Evolutionary conservation across 805 yeast genomes (phyloP), one percentile per base, ranked within the genome.

Genomic region (Schizosaccharomyces cryophilus): DNA sequence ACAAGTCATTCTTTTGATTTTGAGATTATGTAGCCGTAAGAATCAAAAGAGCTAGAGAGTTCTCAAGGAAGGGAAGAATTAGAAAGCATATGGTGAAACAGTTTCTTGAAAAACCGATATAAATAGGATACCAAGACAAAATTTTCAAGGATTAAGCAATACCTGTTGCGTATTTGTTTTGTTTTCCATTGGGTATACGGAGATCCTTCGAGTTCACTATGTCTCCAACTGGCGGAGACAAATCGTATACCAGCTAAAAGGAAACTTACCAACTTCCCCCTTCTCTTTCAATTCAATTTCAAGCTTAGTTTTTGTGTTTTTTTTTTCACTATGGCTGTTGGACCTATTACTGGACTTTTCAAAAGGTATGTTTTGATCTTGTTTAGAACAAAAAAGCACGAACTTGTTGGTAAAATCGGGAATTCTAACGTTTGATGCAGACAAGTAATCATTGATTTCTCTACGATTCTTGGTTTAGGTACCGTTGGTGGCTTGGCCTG

Each of bases 281-380:
- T 24, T 45, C 51, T 45, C 26, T n/a, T 2, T 24, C 21, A 45
- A 45, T 45, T 19, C 26, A 19, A 11, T n/a, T 6, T 19, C 26
- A 19, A 7, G 51, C 26, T 45, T 45, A 45, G 26, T 11, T 45
- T 45, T 19, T 45, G 21, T 5, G 9, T 13, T n/a, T 45, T n/a
- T 45, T 19, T 6, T n/a, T 21, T 47, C 54, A 42, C 42, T 58
- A 64, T 64, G 65, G 65, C 65, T 48, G 60, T 64, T 47, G 60
- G 64, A 62, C 64, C 63, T 58, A 35, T 64, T 29, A 62, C 64
- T 55, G 65, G 65, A 24, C 60, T 62, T 63, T 60, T 64, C 31
- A 42, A 26, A 29, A 60, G 62, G 35, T 38, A 40, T 38, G 63
- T 42, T 48, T 48, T 61, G 35, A n/a, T 17, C 15, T 17, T 30